Evolutionary conservation across 2,329 filamentous ascomycete species (phyloP).

Genomic region (Zalaria obscura): DNA sequence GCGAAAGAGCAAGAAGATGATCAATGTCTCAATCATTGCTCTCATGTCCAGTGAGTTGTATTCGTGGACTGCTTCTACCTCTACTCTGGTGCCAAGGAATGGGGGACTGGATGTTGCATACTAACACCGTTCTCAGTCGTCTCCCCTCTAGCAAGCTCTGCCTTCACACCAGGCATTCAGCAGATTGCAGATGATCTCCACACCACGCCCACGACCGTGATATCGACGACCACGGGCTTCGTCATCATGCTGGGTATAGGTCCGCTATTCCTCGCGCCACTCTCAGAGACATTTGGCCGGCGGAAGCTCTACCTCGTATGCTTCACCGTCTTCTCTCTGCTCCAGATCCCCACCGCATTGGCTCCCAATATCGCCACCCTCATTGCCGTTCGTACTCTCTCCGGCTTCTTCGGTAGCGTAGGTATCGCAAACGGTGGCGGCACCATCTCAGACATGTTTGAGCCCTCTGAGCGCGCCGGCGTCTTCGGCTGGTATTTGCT

Average conservation of each 20-base stretch:
- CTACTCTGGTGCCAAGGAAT: not conserved
- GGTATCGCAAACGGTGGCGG: slow-evolving; percentile 38
- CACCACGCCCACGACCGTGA: slow-evolving; percentile 26
- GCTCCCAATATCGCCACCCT: slow-evolving; percentile 31
- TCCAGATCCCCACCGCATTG: slow-evolving; percentile 34
- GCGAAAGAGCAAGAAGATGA: slow-evolving; percentile 28
- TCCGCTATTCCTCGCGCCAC: slow-evolving; percentile 30
- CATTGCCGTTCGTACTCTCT: slow-evolving; percentile 29
- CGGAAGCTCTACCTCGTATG: slow-evolving; percentile 29
- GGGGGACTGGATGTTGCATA: too few relatives aligned
- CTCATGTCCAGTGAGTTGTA: slow-evolving; percentile 28
- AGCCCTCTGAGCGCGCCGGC: slow-evolving; percentile 28
- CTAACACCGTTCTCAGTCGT: slow-evolving; percentile 22
- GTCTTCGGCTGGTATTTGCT: slow-evolving; percentile 33
- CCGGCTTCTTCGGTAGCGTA: slow-evolving; percentile 36
- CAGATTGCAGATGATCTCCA: slow-evolving; percentile 34
- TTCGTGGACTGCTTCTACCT: not conserved
- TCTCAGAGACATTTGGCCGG: slow-evolving; percentile 33
- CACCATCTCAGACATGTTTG: slow-evolving; percentile 38
- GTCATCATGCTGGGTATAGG: slow-evolving; percentile 35
- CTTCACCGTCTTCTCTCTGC: slow-evolving; percentile 28
- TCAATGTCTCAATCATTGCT: slow-evolving; percentile 36
- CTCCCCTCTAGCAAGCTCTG: slow-evolving; percentile 32
- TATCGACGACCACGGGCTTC: slow-evolving; percentile 36
- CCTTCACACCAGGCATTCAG: slow-evolving; percentile 38